phyloP scores from a whole-genome alignment of 208 protist species.

The Leishmania aethiopica region DNA sequence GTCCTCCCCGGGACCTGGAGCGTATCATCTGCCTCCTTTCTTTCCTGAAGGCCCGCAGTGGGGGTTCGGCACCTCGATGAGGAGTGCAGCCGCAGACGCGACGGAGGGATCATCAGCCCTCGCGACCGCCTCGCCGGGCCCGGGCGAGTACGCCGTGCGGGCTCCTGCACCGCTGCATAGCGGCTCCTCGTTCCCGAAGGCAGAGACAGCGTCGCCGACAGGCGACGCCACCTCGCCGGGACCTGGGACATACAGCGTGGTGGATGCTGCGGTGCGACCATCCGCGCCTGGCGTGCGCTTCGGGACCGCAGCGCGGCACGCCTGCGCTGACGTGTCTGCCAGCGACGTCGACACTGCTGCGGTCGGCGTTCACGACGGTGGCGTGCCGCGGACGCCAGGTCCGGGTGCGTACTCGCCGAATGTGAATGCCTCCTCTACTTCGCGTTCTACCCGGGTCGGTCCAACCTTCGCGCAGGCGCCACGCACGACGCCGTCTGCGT shows the following conservation, averaged over 20 bases:
- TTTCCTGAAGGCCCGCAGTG: constrained; percentile 32
- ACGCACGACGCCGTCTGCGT: neutral
- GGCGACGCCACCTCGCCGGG: constrained; percentile 3
- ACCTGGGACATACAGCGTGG: constrained; percentile 29
- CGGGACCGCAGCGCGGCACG: constrained; percentile 22
- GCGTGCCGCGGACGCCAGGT: constrained; percentile 24
- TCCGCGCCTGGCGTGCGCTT: constrained; percentile 16
- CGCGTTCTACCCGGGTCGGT: constrained; percentile 11
- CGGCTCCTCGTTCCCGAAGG: constrained; percentile 18
- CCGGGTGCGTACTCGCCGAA: constrained; percentile 54
- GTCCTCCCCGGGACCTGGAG: constrained; percentile 14
- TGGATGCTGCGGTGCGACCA: neutral
- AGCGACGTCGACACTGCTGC: neutral
- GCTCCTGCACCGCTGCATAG: constrained; percentile 19
- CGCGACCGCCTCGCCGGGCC: constrained; percentile 8
- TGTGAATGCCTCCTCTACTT: constrained; percentile 11
- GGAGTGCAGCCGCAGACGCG: neutral
- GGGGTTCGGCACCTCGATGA: constrained; percentile 27
- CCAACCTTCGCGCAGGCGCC: constrained; percentile 36
- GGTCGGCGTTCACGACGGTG: neutral
- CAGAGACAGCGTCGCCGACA: neutral
- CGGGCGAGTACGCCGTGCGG: constrained; percentile 16
- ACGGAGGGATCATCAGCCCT: neutral
- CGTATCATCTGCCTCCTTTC: constrained; percentile 25
- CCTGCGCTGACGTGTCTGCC: neutral